These are phyloP conservation scores for Rhizopogon salebrosus DNA, from an alignment of 768 basidiomycete species.

Conservation along the genomic window DNA sequence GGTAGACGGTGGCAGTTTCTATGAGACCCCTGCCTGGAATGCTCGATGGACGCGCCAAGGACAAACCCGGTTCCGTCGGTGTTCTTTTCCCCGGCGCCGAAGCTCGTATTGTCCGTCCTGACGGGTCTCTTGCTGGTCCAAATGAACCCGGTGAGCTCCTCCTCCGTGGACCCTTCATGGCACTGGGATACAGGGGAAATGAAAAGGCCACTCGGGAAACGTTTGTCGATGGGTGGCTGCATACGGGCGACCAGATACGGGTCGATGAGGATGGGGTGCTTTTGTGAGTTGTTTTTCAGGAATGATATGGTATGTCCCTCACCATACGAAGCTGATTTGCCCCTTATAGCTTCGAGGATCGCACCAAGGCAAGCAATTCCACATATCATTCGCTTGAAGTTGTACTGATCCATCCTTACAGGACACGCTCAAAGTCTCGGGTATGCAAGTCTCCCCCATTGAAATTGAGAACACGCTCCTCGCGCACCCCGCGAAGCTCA, in stretches of 20 bases:
- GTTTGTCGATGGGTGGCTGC: constrained; percentile 62
- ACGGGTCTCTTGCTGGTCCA: constrained; percentile 45
- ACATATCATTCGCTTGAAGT: constrained; percentile 13
- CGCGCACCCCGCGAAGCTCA: constrained; percentile 50
- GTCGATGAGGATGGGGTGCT: constrained; percentile 51
- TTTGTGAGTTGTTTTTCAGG: constrained; percentile 36
- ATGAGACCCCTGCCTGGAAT: constrained; percentile 34
- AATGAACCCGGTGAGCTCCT: constrained; percentile 60
- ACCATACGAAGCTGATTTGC: neutral
- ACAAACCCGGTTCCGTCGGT: constrained; percentile 38
- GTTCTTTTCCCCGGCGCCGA: constrained; percentile 54
- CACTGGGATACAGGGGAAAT: constrained; percentile 63
- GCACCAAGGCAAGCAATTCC: constrained; percentile 46
- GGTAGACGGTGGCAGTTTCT: constrained; percentile 48
- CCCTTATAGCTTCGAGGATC: constrained; percentile 51
- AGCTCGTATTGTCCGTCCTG: constrained; percentile 47
- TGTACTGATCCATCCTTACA: constrained; percentile 14
- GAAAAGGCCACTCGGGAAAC: constrained; percentile 55
- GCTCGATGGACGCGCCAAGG: constrained; percentile 33
- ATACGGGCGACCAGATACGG: constrained; percentile 60
- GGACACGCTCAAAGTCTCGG: constrained; percentile 72
- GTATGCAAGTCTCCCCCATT: constrained; percentile 66
- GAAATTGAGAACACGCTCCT: constrained; percentile 64
- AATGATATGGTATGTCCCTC: neutral
- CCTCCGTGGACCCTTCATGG: constrained; percentile 44